Percentiles rank a stretch among this genome's conserved stretches.
Conservation (phyloP, 2,329 filamentous ascomycete genomes). For the Scytalidium lignicola region DNA sequence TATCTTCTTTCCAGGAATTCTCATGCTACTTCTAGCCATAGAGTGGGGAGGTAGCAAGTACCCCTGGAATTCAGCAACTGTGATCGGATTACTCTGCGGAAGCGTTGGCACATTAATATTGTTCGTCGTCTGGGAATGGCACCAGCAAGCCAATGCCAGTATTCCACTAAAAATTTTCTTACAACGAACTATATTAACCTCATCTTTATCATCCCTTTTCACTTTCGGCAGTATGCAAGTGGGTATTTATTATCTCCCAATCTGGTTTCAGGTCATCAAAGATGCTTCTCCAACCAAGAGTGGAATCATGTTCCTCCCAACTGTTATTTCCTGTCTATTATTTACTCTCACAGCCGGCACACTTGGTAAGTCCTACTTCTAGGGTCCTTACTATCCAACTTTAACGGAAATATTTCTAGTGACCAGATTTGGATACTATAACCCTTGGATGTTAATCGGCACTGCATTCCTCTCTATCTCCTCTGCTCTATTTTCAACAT, state of each 20-base stretch:
- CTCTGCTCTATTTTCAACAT: slow-evolving; percentile 12
- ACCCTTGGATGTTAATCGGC: slow-evolving; percentile 14
- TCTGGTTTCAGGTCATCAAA: slow-evolving; percentile 44
- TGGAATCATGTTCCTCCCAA: slow-evolving; percentile 33
- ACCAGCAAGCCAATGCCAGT: slow-evolving; percentile 30
- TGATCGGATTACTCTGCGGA: slow-evolving; percentile 29
- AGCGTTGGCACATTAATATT: slow-evolving; percentile 17
- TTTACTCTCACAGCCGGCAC: slow-evolving; percentile 23
- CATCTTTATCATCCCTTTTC: slow-evolving; percentile 18
- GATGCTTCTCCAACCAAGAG: slow-evolving; percentile 26
- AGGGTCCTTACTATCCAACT: not conserved
- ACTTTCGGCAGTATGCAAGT: slow-evolving; percentile 9
- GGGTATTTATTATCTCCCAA: slow-evolving; percentile 38
- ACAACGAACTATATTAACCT: slow-evolving; percentile 27
- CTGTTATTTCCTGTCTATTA: slow-evolving; percentile 27
- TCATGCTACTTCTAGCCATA: slow-evolving; percentile 25
- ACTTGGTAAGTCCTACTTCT: slow-evolving; percentile 9
- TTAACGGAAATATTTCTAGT: slow-evolving; percentile 15
- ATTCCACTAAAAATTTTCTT: slow-evolving; percentile 31
- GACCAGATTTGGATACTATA: slow-evolving; percentile 21
- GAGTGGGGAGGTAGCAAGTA: slow-evolving; percentile 25
- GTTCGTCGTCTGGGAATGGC: slow-evolving; percentile 27
- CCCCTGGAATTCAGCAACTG: slow-evolving; percentile 24
- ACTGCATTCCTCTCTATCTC: slow-evolving; percentile 6
- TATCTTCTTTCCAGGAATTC: slow-evolving; percentile 23